Base-by-base conservation (phyloP, 2,329 filamentous ascomycete genomes). In the Xylariaceae sp. region DNA sequence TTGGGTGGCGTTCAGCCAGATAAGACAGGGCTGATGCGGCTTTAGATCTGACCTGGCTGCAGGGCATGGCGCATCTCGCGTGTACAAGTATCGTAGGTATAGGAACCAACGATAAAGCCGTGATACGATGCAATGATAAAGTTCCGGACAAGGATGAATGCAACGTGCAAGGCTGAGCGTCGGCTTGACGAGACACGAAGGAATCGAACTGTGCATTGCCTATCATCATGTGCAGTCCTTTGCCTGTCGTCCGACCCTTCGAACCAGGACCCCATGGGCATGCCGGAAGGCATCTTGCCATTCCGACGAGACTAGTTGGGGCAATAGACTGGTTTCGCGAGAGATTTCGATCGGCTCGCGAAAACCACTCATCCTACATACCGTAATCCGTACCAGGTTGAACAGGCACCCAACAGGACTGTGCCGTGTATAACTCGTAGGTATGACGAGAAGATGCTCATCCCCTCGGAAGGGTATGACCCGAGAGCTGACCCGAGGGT, bases 11-110 rank as follows among this genome's bases (percentile, higher is more conserved):
- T 58, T 57, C 58, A 64, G 62, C 67, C 65, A 64, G 64, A 68
- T 57, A 61, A 58, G 61, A 63, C 66, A 65, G 62, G 51, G 53
- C 57, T 59, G 58, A 63, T 61, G 65, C 59, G 51, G 63, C 65
- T 55, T 51, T 54, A 53, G 51, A 61, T 53, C 53, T 51, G 45
- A 61, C 54, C 18, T 51, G 51, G 35, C 54, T 61, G 59, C 61
- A 58, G 59, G 59, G 50, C 50, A 39, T 23, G 23, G 23, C 39
- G 48, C 59, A 57, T 61, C 47, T 58, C 56, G 51, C 55, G 53
- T 53, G 18, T 47, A 37, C 18, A 35, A 4, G 44, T 41, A 41
- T 10, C 37, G 37, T 30, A 30, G 23, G 23, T 30, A 30, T 30
- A 30, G 23, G 23, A 30, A 53, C 55, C 45, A 58, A 55, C 58